Base-by-base conservation (phyloP, 2,329 filamentous ascomycete genomes). In the Calonectria hongkongensis region DNA sequence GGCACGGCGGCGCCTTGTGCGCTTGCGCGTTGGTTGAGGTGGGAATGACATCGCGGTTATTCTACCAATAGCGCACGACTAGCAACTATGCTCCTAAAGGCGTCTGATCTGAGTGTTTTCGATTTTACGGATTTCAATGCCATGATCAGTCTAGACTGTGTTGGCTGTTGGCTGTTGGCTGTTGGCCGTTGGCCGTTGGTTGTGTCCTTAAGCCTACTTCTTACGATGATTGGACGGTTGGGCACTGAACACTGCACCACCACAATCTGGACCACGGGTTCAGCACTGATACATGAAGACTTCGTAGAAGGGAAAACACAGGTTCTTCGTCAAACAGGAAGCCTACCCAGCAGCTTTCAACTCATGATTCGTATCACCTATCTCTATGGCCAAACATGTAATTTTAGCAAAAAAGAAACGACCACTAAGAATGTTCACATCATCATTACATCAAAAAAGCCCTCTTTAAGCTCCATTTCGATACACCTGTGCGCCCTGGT, bases 401-500 rank as follows among this genome's bases (percentile, higher is more conserved):
- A 36, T 43, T 63, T 51, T 50, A 8, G 15, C 21, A 21, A 21
- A 21, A 21, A 39, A 74, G 33, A 70, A 69, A 72, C 56, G 50
- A 68, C 50, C 54, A 77, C 62, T 62, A 63, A 68, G 60, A 47
- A 67, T 63, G 63, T 71, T 72, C 45, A 72, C 10, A 63, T 68
- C 43, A 68, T 73, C 68, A 73, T 77, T 73, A 78, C 50, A 30
- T 41, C 45, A 48, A 68, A 68, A 47, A 54, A 10, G 25, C 21
- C 36, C 60, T 54, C 58, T 72, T 85, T 81, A 95, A 67, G 92
- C 92, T 65, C 93, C 93, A 80, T 93, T 94, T 73, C 94, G 87
- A 80, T 94, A 94, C 33, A 96, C 92, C 84, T 95, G 92, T 47
- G 90, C 89, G 7, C 94, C 94, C 78, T 94, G 93, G 79, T 94